phyloP scores from a whole-genome alignment of 345 rosid species.

The Pistacia vera region DNA sequence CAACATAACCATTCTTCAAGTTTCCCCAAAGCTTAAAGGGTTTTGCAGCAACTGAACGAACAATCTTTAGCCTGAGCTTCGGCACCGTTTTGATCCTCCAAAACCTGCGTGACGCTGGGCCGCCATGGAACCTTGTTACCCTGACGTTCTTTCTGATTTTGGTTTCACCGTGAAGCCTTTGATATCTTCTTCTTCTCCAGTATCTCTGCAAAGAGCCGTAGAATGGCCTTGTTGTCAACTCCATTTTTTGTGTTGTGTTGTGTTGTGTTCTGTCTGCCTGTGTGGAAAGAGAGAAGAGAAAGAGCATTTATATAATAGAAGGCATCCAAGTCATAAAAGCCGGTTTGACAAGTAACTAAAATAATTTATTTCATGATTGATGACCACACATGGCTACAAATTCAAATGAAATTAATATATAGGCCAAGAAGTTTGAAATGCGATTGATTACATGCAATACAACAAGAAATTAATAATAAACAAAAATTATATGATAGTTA shows the following conservation, averaged over 20 bases:
- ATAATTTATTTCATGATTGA: too few relatives aligned
- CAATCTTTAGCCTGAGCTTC: constrained; percentile 25
- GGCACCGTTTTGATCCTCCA: constrained; percentile 40
- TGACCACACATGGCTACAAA: too few relatives aligned
- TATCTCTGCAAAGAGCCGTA: constrained; percentile 29
- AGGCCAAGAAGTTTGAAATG: too few relatives aligned
- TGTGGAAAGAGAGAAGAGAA: not conserved
- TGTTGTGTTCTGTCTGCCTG: not conserved
- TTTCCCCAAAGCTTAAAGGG: constrained; percentile 31
- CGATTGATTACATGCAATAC: too few relatives aligned
- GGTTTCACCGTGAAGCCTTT: constrained; percentile 15
- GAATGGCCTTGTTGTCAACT: constrained; percentile 14
- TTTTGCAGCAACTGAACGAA: constrained; percentile 4
- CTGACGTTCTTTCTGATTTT: constrained; percentile 21
- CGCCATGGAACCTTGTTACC: constrained; percentile 23
- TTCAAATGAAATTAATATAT: too few relatives aligned
- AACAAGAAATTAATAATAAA: too few relatives aligned
- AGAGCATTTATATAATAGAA: not conserved
- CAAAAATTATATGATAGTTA: too few relatives aligned
- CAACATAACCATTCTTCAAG: constrained; percentile 35
- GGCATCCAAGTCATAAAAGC: constrained; percentile 17
- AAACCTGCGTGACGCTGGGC: constrained; percentile 23
- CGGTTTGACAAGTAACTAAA: constrained; percentile 1
- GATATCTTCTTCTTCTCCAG: constrained; percentile 40
- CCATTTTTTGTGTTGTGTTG: constrained; percentile 17